Conservation (phyloP, 139 green algal species). For the Mesotaenium endlicherianum region DNA sequence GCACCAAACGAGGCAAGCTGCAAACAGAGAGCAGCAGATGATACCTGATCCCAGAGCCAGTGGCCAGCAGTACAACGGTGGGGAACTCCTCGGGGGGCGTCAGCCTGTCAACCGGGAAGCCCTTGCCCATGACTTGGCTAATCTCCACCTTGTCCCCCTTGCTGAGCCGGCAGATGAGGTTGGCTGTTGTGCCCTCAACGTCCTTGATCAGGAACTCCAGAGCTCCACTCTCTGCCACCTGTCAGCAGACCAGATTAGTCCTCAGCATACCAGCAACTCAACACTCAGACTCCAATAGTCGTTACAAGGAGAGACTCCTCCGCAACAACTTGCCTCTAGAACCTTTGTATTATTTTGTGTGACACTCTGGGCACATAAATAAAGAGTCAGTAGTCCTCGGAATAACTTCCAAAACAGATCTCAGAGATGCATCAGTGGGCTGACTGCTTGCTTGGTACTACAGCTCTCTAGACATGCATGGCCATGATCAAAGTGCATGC, state of each 20-base stretch:
- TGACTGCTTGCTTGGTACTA: neutral
- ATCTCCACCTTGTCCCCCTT: constrained; percentile 24
- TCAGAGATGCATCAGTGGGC: neutral
- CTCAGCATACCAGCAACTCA: neutral
- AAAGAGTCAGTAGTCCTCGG: too few species aligned
- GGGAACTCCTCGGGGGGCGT: constrained; percentile 57
- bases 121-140: constrained; percentile 71
- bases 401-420: neutral
- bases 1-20: too few species aligned
- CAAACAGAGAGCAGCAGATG: too few species aligned
- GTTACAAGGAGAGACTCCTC: neutral
- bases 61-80: constrained; percentile 78
- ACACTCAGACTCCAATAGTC: neutral
- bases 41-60: constrained; percentile 58
- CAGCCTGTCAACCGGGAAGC: constrained; percentile 77
- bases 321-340: neutral
- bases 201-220: constrained; percentile 62
- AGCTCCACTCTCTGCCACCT: constrained; percentile 18
- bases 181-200: constrained; percentile 56
- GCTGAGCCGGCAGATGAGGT: constrained; percentile 55
- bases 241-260: neutral
- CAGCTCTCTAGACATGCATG: too few species aligned
- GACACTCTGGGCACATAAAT: neutral
- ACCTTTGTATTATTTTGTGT: neutral
- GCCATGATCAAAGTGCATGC: neutral